Conservation (phyloP, 2,329 filamentous ascomycete species). For the Blastomyces emzantsi region DNA sequence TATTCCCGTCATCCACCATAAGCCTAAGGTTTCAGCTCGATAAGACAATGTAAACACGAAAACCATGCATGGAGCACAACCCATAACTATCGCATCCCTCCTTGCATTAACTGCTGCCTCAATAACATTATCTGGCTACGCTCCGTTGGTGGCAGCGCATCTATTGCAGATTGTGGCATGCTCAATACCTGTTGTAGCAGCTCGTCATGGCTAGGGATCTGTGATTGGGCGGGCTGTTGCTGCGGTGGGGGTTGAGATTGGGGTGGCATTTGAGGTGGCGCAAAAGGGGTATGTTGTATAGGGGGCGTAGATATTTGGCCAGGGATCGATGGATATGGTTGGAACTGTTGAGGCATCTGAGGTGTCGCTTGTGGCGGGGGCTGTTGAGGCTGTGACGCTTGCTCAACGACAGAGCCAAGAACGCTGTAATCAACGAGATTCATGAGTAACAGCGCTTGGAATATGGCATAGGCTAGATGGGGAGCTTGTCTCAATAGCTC, state of each 20-base stretch:
- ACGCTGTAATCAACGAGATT: slow-evolving; percentile 80
- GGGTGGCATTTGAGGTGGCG: slow-evolving; percentile 32
- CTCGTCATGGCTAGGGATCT: slow-evolving; percentile 54
- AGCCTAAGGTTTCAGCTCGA: slow-evolving; percentile 34
- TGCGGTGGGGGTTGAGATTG: slow-evolving; percentile 36
- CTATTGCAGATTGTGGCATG: slow-evolving; percentile 71
- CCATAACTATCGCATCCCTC: slow-evolving; percentile 90
- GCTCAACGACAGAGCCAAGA: slow-evolving; percentile 71
- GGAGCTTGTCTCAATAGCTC: slow-evolving; percentile 82
- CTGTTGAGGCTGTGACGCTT: slow-evolving; percentile 38
- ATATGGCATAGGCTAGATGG: slow-evolving; percentile 88
- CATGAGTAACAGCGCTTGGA: slow-evolving; percentile 88
- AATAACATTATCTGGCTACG: slow-evolving; percentile 71
- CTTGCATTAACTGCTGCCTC: slow-evolving; percentile 62
- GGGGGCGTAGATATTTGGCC: slow-evolving; percentile 47
- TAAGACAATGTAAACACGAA: slow-evolving; percentile 59
- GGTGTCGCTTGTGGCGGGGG: slow-evolving; percentile 32
- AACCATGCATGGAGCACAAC: slow-evolving; percentile 67
- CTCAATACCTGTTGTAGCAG: slow-evolving; percentile 73
- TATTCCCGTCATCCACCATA: background rate
- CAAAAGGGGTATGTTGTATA: slow-evolving; percentile 34
- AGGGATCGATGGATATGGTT: slow-evolving; percentile 30
- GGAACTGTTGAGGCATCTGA: slow-evolving; percentile 30
- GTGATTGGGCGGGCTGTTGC: slow-evolving; percentile 30
- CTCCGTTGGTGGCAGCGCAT: slow-evolving; percentile 65